Percentiles rank a stretch among this genome's conserved stretches.
These are phyloP conservation scores for Rhynchospora breviuscula DNA, from an alignment of 176 grass and related monocot species.

Conservation along the genomic window DNA sequence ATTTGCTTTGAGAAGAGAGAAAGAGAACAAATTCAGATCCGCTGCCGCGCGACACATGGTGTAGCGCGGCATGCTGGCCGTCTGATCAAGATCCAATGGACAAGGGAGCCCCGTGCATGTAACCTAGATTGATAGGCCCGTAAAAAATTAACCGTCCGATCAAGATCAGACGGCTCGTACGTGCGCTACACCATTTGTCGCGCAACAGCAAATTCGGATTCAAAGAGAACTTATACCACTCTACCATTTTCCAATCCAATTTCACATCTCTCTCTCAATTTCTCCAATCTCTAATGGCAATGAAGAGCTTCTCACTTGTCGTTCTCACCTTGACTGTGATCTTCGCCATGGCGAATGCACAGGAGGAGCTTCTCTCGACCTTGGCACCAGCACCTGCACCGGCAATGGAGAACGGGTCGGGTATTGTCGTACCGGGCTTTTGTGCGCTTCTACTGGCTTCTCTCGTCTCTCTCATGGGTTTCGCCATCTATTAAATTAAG, in stretches of 20 bases:
- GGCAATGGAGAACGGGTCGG: conserved; percentile 11
- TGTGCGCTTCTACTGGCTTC: conserved; percentile 43
- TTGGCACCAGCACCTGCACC: conserved; percentile 40
- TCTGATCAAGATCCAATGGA: no score
- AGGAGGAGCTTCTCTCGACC: conserved; percentile 4
- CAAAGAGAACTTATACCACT: background rate
- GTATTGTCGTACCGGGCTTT: conserved; percentile 21
- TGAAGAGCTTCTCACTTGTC: conserved; percentile 38
- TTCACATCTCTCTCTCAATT: conserved; percentile 17
- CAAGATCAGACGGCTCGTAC: no score
- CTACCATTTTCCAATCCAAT: background rate
- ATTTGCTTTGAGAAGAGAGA: conserved; percentile 25
- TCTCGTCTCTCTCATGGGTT: conserved; percentile 37
- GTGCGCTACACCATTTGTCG: no score
- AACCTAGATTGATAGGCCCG: no score
- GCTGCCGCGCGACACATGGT: no score
- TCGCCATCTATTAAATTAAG: conserved; percentile 37
- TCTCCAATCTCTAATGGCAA: conserved; percentile 32
- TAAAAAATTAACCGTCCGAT: no score
- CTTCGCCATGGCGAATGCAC: background rate
- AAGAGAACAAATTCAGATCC: no score
- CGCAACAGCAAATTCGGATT: no score
- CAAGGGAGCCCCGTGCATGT: no score
- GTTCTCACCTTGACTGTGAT: conserved; percentile 12
- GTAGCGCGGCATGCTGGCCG: no score